Conservation (phyloP, 2,329 filamentous ascomycete species). For the Trichoderma citrinoviride region DNA sequence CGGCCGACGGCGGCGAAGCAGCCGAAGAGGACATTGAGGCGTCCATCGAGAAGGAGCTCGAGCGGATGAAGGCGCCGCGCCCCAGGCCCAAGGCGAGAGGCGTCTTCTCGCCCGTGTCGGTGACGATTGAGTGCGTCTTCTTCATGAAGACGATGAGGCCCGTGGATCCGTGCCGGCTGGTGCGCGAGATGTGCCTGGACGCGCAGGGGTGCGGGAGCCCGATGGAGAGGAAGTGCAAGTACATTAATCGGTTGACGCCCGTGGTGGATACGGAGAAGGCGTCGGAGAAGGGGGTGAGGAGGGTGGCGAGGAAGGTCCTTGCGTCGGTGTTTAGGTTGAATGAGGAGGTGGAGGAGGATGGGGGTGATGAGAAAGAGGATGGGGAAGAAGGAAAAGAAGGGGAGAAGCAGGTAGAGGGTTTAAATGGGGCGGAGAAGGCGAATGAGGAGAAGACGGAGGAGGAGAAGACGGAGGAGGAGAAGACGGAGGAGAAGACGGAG, state of each 20-base stretch:
- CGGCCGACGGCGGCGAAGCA: slow-evolving; percentile 20
- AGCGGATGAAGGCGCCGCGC: slow-evolving; percentile 53
- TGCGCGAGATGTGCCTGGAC: slow-evolving; percentile 55
- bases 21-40: slow-evolving; percentile 38
- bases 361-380: neutral
- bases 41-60: slow-evolving; percentile 70
- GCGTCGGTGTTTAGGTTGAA: slow-evolving; percentile 58
- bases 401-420: slow-evolving; percentile 47
- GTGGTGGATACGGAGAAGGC: slow-evolving; percentile 59
- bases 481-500: slow-evolving; percentile 33
- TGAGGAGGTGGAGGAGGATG: slow-evolving; percentile 24
- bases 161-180: slow-evolving; percentile 55
- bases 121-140: slow-evolving; percentile 60
- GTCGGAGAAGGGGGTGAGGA: slow-evolving; percentile 64
- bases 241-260: slow-evolving; percentile 58
- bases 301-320: slow-evolving; percentile 62
- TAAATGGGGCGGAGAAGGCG: slow-evolving; percentile 37
- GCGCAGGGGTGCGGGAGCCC: slow-evolving; percentile 44
- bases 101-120: slow-evolving; percentile 51
- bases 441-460: slow-evolving; percentile 22
- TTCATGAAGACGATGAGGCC: slow-evolving; percentile 58
- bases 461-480: slow-evolving; percentile 23
- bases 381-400: neutral
- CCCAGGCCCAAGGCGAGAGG: slow-evolving; percentile 43
- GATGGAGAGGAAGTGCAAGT: slow-evolving; percentile 49